Conservation (phyloP, 2,329 filamentous ascomycete genomes). For the Fusarium pseudoanthophilum region DNA sequence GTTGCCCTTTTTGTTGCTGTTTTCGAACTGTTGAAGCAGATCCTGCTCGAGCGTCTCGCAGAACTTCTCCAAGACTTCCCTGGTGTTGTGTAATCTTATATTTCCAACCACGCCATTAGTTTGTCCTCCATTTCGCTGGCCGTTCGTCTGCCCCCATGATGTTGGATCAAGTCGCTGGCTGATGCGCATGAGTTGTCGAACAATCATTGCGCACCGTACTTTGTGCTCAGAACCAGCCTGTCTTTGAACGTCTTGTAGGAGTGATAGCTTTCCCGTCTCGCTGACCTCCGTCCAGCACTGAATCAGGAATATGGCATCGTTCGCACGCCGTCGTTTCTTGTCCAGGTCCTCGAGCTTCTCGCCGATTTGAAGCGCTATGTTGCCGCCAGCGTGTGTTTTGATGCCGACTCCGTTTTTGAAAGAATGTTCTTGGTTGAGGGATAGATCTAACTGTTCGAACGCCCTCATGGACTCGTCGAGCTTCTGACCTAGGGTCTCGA, state of each 20-base stretch:
- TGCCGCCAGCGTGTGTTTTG: slow-evolving; percentile 72
- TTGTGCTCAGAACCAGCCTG: slow-evolving; percentile 91
- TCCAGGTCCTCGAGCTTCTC: slow-evolving; percentile 94
- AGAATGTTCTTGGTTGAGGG: slow-evolving; percentile 72
- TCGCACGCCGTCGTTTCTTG: slow-evolving; percentile 85
- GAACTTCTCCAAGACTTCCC: slow-evolving; percentile 95
- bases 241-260: slow-evolving; percentile 87
- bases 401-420: slow-evolving; percentile 49
- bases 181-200: slow-evolving; percentile 91
- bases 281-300: slow-evolving; percentile 97
- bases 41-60: slow-evolving; percentile 96
- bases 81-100: slow-evolving; percentile 71
- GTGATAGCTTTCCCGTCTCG: slow-evolving; percentile 85
- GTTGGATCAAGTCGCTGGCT: slow-evolving; percentile 87
- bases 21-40: slow-evolving; percentile 94
- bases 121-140: slow-evolving; percentile 58
- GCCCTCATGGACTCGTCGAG: slow-evolving; percentile 91
- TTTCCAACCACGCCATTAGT: slow-evolving; percentile 56
- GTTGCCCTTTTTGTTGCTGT: slow-evolving; percentile 93
- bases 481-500: slow-evolving; percentile 87
- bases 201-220: slow-evolving; percentile 92
- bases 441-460: slow-evolving; percentile 89
- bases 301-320: slow-evolving; percentile 94
- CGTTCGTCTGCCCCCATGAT: slow-evolving; percentile 74
- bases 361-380: slow-evolving; percentile 93